These are phyloP conservation scores for Capsella rubella DNA, from an alignment of 441 rosid species.

Conservation along the genomic window DNA sequence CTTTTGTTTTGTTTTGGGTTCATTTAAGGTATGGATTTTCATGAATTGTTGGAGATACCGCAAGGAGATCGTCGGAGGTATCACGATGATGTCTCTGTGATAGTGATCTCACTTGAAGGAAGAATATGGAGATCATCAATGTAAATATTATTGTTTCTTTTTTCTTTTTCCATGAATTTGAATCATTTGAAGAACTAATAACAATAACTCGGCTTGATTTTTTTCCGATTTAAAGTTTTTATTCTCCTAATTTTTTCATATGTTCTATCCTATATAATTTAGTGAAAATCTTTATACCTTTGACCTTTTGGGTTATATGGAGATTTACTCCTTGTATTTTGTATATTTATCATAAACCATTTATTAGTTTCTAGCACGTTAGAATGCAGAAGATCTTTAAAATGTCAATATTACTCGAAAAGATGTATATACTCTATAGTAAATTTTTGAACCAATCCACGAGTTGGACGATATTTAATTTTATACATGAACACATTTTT, in stretches of 20 bases:
- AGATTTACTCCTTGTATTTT: neutral
- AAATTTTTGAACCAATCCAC: neutral
- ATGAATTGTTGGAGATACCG: conserved; percentile 72
- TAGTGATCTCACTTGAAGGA: conserved; percentile 73
- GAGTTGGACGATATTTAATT: too few relatives aligned
- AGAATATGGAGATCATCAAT: conserved; percentile 73
- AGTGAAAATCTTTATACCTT: neutral
- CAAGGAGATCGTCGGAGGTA: conserved; percentile 74
- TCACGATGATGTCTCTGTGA: conserved; percentile 77
- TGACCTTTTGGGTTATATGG: neutral
- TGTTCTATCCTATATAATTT: conserved; percentile 8
- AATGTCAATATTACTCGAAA: neutral
- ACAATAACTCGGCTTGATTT: conserved; percentile 21
- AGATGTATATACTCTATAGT: neutral
- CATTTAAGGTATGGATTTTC: conserved; percentile 67
- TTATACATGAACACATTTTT: neutral
- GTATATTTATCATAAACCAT: neutral
- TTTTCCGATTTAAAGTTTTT: conserved; percentile 8
- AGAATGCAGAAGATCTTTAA: neutral
- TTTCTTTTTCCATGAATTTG: conserved; percentile 1
- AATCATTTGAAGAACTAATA: conserved; percentile 21
- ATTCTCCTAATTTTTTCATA: conserved; percentile 6
- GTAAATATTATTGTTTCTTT: conserved; percentile 41
- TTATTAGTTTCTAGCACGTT: conserved; percentile 6
- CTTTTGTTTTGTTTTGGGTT: neutral